Base-by-base conservation (phyloP, 31 red algal species). In the Asparagopsis taxiformis region DNA sequence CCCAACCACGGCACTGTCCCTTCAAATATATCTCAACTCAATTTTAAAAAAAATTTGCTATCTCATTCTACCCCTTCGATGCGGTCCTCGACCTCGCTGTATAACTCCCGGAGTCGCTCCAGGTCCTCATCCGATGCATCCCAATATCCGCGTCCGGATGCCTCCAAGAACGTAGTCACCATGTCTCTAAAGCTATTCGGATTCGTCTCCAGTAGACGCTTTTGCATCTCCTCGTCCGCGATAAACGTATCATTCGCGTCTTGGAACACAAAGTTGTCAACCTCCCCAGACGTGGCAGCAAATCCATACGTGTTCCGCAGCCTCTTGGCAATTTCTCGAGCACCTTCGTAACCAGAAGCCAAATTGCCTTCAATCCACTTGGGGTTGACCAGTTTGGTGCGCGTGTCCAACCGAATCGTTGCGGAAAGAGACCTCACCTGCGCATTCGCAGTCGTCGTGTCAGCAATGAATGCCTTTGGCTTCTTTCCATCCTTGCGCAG, bases 251-350 rank as follows among this genome's bases (percentile, higher is more conserved):
- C 82, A 52, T 95, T 95, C 13, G 96, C 91, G 51, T 99, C 91
- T 71, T 99, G 91, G 72, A 95, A 99, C 59, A 99, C 96, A 93
- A 93, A 99, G 55, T 92, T 95, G 50, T 99, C 96, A 19, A 99
- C 96, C 32, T 84, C 91, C 36, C 91, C 86, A 21, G 91, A 88
- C 4, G 96, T 94, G 1, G 91, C 96, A 1, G 96, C 93, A 74
- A 88, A 99, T 3, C 91, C 96, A 69, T 95, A 95, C 3, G 96
- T 99, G 69, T 99, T 99, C 3, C 96, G 63, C 5, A 99, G 61
- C 15, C 96, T 80, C 63, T 99, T 99, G 48, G 81, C 85, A 57
- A 99, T 77, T 60, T 99, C 96, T 20, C 96, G 76, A 0, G 91
- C 96, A 16, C 96, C 96, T 70, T 99, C 96, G 59, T 99, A 99